Percentiles rank a stretch among this genome's conserved stretches.
Conservation (phyloP, 106 monocot genomes). For the Narthecium ossifragum region DNA sequence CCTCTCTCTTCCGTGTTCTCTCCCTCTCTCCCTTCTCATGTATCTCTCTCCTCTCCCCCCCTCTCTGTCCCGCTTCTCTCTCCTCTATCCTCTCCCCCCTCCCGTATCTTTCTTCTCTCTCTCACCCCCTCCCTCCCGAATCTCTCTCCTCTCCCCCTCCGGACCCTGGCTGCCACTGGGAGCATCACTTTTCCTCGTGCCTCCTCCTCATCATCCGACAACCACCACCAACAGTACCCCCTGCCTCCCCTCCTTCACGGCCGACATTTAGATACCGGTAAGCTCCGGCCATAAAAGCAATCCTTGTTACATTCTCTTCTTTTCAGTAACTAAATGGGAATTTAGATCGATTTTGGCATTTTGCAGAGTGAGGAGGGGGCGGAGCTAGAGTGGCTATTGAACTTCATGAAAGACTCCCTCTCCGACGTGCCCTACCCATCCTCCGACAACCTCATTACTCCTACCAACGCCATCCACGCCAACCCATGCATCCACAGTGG, state of each 20-base stretch:
- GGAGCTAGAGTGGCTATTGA: constrained; percentile 24
- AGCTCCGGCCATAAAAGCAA: neutral
- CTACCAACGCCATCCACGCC: neutral
- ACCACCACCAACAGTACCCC: neutral
- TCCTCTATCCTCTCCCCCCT: too few relatives aligned
- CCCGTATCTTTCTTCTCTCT: too few relatives aligned
- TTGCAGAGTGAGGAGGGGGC: constrained; percentile 24
- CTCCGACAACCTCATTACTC: neutral
- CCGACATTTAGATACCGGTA: constrained; percentile 20
- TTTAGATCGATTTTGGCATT: neutral
- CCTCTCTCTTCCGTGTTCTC: too few relatives aligned
- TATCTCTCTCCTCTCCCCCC: too few relatives aligned
- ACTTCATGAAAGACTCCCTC: constrained; percentile 23
- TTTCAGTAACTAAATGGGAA: neutral
- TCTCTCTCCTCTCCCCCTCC: too few relatives aligned
- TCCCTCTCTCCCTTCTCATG: too few relatives aligned
- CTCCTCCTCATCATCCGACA: neutral
- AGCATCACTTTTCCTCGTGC: too few relatives aligned
- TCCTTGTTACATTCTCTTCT: neutral
- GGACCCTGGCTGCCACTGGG: too few relatives aligned
- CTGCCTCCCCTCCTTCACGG: constrained; percentile 5
- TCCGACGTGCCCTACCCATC: constrained; percentile 12
- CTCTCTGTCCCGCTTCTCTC: too few relatives aligned
- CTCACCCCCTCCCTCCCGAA: too few relatives aligned
- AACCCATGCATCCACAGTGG: neutral